These are phyloP conservation scores for Apophysomyces elegans DNA, from an alignment of 371 early-diverging fungal genomes.

Conservation along the genomic window DNA sequence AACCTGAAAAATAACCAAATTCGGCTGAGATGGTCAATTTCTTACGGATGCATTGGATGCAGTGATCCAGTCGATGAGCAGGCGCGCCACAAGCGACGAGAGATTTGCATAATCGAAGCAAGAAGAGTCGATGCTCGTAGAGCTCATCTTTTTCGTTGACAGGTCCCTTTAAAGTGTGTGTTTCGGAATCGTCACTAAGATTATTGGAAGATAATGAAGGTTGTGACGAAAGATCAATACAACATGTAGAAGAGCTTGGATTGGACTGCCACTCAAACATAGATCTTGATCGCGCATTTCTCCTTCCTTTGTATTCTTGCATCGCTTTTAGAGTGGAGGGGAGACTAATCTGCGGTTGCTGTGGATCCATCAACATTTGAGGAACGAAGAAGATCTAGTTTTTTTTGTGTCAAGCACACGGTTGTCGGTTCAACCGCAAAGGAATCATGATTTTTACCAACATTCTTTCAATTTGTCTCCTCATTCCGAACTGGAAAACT, in stretches of 20 bases:
- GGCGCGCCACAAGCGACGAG: conserved; percentile 75
- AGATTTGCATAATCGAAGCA: conserved; percentile 47
- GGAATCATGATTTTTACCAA: not conserved
- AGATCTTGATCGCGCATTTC: conserved; percentile 30
- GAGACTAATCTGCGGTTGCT: not conserved
- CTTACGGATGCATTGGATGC: conserved; percentile 51
- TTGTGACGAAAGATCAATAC: conserved; percentile 17
- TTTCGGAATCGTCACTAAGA: not conserved
- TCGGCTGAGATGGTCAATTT: conserved; percentile 55
- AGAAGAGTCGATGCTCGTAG: conserved; percentile 16
- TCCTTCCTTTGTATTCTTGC: conserved; percentile 20
- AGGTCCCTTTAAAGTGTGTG: not conserved
- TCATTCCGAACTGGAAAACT: not conserved
- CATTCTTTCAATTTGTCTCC: conserved; percentile 4
- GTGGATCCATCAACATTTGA: not conserved
- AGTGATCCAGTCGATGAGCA: conserved; percentile 72
- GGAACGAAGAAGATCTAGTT: not conserved
- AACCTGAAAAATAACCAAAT: conserved; percentile 63
- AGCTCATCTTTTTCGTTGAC: not conserved
- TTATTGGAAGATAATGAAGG: not conserved
- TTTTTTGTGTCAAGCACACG: not conserved
- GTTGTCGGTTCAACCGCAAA: not conserved
- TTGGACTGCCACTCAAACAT: conserved; percentile 31
- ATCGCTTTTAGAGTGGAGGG: not conserved
- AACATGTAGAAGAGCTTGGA: not conserved